Evolutionary conservation across 2,329 filamentous ascomycete species (phyloP).

Genomic region (Calycina herbarum): DNA sequence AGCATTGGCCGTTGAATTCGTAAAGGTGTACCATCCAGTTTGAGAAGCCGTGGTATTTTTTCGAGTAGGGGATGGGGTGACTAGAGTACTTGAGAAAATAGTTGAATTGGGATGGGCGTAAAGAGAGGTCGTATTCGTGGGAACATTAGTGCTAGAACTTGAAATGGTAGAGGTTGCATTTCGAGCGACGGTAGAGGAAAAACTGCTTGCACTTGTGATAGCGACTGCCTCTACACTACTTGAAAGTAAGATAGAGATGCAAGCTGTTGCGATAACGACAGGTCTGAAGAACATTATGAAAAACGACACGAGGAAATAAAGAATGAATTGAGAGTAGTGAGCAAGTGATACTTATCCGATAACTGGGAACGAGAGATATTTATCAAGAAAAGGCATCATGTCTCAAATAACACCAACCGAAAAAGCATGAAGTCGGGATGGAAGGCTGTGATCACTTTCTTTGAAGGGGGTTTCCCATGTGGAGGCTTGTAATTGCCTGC

Average conservation of each 20-base stretch:
- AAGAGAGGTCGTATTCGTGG: conserved; percentile 3
- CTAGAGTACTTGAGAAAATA: not conserved
- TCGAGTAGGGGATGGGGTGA: conserved; percentile 1
- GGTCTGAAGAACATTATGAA: conserved; percentile 2
- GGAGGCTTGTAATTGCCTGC: not conserved
- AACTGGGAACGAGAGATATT: not conserved
- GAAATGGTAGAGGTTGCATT: conserved; percentile 6
- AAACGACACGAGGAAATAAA: conserved; percentile 17
- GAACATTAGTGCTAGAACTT: not conserved
- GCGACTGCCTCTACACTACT: conserved; percentile 5
- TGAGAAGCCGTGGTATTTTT: not conserved
- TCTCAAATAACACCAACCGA: not conserved
- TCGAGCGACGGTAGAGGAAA: conserved; percentile 1
- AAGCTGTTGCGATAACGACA: not conserved
- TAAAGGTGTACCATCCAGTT: conserved; percentile 9
- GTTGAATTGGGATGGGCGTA: conserved; percentile 1
- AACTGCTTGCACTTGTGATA: conserved; percentile 5
- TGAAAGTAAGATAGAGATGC: not conserved
- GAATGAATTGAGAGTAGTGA: not conserved
- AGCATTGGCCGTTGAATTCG: conserved; percentile 7
- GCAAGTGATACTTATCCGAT: not conserved
- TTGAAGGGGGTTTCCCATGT: not conserved
- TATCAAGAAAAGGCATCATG: not conserved
- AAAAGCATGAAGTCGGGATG: not conserved
- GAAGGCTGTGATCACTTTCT: not conserved